A percentile compares a stretch with the other conserved stretches of the same genome.
Conservation (phyloP, 1,139 yeast species). For the Pichia sp. region DNA sequence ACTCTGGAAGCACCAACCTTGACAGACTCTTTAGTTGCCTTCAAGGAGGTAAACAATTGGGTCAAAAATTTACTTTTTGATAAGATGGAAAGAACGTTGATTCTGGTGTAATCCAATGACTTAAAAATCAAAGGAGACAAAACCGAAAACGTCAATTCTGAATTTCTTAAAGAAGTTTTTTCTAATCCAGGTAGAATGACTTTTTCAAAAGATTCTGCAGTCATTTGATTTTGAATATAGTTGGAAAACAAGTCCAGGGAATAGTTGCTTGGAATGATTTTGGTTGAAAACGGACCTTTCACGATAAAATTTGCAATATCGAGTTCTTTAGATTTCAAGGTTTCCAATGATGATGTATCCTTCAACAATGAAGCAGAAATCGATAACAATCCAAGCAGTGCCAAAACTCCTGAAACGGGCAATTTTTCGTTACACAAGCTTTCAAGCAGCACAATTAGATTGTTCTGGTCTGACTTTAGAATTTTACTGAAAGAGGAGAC, state of each 20-base stretch:
- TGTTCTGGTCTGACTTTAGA: slow-evolving; percentile 11
- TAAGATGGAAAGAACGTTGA: slow-evolving; percentile 33
- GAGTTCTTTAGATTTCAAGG: slow-evolving; percentile 10
- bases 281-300: slow-evolving; percentile 38
- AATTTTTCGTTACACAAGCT: slow-evolving; percentile 12
- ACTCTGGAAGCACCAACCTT: slow-evolving; percentile 45
- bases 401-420: slow-evolving; percentile 16
- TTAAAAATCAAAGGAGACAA: slow-evolving; percentile 43
- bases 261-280: slow-evolving; percentile 30
- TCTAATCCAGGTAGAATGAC: slow-evolving; percentile 56
- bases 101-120: slow-evolving; percentile 25
- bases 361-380: slow-evolving; percentile 2
- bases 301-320: slow-evolving; percentile 21
- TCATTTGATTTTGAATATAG: slow-evolving; percentile 37
- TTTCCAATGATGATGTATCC: slow-evolving; percentile 3
- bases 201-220: slow-evolving; percentile 34
- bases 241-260: slow-evolving; percentile 29
- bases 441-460: slow-evolving; percentile 5
- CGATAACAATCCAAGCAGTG: slow-evolving; percentile 20
- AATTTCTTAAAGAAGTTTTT: slow-evolving; percentile 72
- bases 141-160: slow-evolving; percentile 58
- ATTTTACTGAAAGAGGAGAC: slow-evolving; percentile 19
- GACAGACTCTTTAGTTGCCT: slow-evolving; percentile 62
- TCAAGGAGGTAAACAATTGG: slow-evolving; percentile 56
- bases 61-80: slow-evolving; percentile 39